These are phyloP conservation scores for Rhodotorula toruloides DNA, from an alignment of 768 basidiomycete genomes.

Conservation along the genomic window DNA sequence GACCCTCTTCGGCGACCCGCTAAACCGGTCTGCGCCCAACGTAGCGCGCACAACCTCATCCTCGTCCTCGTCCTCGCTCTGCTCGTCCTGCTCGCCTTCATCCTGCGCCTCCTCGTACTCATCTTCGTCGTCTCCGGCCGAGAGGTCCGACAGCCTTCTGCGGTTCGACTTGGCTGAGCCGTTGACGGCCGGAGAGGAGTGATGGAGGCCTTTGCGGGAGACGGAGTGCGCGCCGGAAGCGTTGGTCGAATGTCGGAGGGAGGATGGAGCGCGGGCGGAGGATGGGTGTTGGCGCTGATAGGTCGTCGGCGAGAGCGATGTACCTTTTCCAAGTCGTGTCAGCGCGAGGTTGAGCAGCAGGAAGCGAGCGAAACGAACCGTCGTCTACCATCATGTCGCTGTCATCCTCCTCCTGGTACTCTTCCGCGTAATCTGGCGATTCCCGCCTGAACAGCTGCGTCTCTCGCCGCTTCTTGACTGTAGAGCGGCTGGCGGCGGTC, in stretches of 20 bases:
- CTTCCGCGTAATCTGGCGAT: not conserved
- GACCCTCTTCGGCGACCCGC: conserved; percentile 7
- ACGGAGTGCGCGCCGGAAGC: conserved; percentile 7
- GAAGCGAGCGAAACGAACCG: not conserved
- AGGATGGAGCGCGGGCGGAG: conserved; percentile 10
- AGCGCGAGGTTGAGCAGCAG: not conserved
- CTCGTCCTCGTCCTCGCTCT: conserved; percentile 14
- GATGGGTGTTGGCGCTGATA: conserved; percentile 15
- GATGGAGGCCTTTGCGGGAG: conserved; percentile 6
- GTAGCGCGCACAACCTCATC: conserved; percentile 14
- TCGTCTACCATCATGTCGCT: conserved; percentile 26
- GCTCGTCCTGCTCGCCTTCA: not conserved
- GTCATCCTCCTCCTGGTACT: not conserved
- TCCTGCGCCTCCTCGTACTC: not conserved
- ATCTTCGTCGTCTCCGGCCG: not conserved
- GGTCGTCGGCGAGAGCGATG: conserved; percentile 9
- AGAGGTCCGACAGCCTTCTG: conserved; percentile 12
- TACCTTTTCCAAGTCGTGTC: not conserved
- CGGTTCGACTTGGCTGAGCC: not conserved
- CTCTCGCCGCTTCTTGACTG: conserved; percentile 1
- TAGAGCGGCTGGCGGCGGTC: conserved; percentile 3
- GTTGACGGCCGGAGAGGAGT: not conserved
- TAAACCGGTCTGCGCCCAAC: conserved; percentile 1
- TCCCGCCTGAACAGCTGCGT: not conserved
- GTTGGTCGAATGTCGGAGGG: conserved; percentile 19